Evolutionary conservation across 352 stramenopile genomes (phyloP).

Genomic region (Globisporangium paddicum): DNA sequence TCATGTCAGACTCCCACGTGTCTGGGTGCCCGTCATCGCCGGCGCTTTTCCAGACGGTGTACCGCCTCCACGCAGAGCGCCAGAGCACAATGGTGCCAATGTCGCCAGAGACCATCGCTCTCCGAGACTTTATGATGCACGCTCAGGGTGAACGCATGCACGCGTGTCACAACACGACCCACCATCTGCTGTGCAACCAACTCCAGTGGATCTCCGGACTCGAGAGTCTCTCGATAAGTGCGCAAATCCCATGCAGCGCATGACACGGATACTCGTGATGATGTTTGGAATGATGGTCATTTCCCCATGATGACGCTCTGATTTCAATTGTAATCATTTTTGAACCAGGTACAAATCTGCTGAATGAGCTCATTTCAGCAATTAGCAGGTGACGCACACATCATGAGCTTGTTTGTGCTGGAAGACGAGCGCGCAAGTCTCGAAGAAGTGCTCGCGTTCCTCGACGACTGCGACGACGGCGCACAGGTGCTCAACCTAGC

Average conservation of each 20-base stretch:
- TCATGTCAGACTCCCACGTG: slow-evolving; percentile 4
- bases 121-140: slow-evolving; percentile 5
- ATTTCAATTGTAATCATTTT: too few species aligned
- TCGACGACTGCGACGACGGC: slow-evolving; percentile 13
- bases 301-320: not conserved
- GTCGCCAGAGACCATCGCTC: not conserved
- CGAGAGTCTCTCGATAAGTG: not conserved
- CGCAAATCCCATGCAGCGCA: not conserved
- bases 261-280: too few species aligned
- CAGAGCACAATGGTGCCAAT: not conserved
- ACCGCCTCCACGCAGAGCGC: not conserved
- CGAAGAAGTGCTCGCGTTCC: slow-evolving; percentile 16
- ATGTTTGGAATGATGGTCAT: too few species aligned
- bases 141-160: slow-evolving; percentile 5
- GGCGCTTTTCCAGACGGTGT: not conserved
- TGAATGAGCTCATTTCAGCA: not conserved
- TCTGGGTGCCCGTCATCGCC: not conserved
- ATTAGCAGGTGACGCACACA: not conserved
- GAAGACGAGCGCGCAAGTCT: slow-evolving; percentile 16
- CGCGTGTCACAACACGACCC: not conserved
- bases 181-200: not conserved
- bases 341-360: too few species aligned
- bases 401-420: slow-evolving; percentile 9
- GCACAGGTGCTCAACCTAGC: not conserved
- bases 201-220: not conserved